Evolutionary conservation across 139 green algal species (phyloP).

Genomic region (Picochlorum sp.): DNA sequence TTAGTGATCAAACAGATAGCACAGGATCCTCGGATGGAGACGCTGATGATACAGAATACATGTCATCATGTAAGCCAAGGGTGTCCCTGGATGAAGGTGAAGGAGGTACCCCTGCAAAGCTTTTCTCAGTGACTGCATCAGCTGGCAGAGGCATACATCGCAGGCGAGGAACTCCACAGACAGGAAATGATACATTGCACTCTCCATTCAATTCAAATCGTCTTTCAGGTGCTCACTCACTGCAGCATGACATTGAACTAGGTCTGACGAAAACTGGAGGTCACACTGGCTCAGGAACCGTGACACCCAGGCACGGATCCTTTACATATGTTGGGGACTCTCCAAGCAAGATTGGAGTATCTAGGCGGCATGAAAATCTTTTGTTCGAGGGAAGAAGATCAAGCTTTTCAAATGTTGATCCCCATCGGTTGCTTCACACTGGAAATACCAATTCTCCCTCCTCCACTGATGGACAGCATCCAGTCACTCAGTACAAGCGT

Average conservation of each 20-base stretch:
- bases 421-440: neutral
- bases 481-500: neutral
- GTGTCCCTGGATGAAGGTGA: too few relatives aligned
- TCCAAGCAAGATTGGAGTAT: neutral
- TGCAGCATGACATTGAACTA: too few relatives aligned
- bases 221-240: too few relatives aligned
- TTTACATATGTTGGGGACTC: neutral
- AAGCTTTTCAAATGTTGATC: slow-evolving; percentile 1
- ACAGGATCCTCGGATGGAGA: neutral
- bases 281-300: neutral
- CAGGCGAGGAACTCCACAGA: too few relatives aligned
- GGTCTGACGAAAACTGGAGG: too few relatives aligned
- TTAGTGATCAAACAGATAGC: slow-evolving; percentile 2
- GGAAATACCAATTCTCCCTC: neutral
- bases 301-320: neutral
- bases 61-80: neutral
- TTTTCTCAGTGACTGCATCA: too few relatives aligned
- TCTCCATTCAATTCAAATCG: too few relatives aligned
- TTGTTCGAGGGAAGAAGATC: neutral
- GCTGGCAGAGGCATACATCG: too few relatives aligned
- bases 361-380: neutral
- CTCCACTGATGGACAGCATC: neutral
- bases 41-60: neutral
- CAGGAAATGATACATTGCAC: too few relatives aligned
- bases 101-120: too few relatives aligned